A percentile compares a stretch with the other conserved stretches of the same genome.
Evolutionary conservation across 2,329 filamentous ascomycete genomes (phyloP).

Genomic region (Alternaria panax): DNA sequence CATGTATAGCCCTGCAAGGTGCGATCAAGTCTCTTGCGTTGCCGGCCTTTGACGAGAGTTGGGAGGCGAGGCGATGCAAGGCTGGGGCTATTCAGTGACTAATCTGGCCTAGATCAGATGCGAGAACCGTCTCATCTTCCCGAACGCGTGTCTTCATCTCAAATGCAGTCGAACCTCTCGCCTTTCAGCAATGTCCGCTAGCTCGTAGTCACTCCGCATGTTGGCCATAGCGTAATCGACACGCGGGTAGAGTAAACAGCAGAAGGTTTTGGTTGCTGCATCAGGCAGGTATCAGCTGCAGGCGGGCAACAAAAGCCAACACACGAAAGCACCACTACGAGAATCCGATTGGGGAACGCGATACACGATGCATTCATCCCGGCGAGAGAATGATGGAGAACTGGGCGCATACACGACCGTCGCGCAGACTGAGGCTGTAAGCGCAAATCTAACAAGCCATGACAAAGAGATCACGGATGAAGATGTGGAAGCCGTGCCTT

Average conservation of each 20-base stretch:
- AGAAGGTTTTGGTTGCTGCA: not conserved
- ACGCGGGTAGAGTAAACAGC: not conserved
- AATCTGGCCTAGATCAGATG: slow-evolving; percentile 12
- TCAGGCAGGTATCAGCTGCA: not conserved
- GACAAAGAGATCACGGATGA: slow-evolving; percentile 19
- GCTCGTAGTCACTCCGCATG: not conserved
- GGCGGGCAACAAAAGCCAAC: not conserved
- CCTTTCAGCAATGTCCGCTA: not conserved
- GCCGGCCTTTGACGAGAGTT: too few relatives aligned
- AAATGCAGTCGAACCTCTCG: too few relatives aligned
- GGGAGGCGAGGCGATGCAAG: too few relatives aligned
- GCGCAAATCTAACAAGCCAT: slow-evolving; percentile 25
- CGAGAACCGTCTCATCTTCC: slow-evolving; percentile 15
- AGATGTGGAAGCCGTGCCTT: not conserved
- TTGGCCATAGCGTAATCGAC: not conserved
- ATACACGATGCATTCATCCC: slow-evolving; percentile 29
- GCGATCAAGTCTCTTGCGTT: too few relatives aligned
- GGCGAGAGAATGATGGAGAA: slow-evolving; percentile 25
- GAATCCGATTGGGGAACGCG: not conserved
- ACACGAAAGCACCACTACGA: not conserved
- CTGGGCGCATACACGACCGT: slow-evolving; percentile 43
- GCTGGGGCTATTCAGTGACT: slow-evolving; percentile 16
- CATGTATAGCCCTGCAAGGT: too few relatives aligned
- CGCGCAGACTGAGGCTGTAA: slow-evolving; percentile 40
- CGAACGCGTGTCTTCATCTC: slow-evolving; percentile 18